phyloP scores from a whole-genome alignment of 1,284 basidiomycete genomes.

The Exobasidium rhododendri region DNA sequence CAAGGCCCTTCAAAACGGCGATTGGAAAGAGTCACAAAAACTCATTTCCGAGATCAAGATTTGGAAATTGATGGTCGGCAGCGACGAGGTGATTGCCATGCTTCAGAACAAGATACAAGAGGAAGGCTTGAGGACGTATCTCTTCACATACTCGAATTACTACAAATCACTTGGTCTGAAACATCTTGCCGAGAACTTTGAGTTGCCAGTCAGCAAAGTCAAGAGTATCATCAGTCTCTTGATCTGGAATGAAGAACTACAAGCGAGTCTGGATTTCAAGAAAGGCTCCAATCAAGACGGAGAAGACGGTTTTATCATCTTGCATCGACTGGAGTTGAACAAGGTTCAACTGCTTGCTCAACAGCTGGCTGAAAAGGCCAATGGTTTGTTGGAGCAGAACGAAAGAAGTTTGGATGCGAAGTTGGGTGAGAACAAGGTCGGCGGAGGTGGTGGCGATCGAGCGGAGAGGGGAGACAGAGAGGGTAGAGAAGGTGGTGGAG shows the following conservation, averaged over 20 bases:
- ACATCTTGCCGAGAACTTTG: constrained; percentile 82
- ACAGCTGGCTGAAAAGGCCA: constrained; percentile 78
- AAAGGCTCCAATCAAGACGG: constrained; percentile 32
- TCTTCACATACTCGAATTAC: constrained; percentile 96
- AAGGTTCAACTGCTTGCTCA: constrained; percentile 52
- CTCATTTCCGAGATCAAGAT: constrained; percentile 94
- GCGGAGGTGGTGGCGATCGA: constrained; percentile 17
- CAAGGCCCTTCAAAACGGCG: constrained; percentile 91
- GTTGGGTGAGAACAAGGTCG: constrained; percentile 61
- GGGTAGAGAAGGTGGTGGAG: constrained; percentile 21
- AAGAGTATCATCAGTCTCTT: constrained; percentile 94
- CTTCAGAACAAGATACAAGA: constrained; percentile 96
- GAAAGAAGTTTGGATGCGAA: constrained; percentile 90
- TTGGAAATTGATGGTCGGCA: constrained; percentile 83
- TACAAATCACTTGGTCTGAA: constrained; percentile 86
- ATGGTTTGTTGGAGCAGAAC: constrained; percentile 85
- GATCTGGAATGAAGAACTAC: constrained; percentile 97
- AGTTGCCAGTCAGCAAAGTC: constrained; percentile 72
- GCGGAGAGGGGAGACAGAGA: constrained; percentile 33
- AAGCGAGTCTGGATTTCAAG: constrained; percentile 75
- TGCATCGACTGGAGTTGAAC: constrained; percentile 82
- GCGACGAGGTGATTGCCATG: constrained; percentile 87
- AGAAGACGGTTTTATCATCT: constrained; percentile 77
- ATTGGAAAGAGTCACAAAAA: constrained; percentile 93
- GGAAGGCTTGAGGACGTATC: constrained; percentile 90